Conservation (phyloP, 441 rosid genomes). For the Adansonia rubrostipa region DNA sequence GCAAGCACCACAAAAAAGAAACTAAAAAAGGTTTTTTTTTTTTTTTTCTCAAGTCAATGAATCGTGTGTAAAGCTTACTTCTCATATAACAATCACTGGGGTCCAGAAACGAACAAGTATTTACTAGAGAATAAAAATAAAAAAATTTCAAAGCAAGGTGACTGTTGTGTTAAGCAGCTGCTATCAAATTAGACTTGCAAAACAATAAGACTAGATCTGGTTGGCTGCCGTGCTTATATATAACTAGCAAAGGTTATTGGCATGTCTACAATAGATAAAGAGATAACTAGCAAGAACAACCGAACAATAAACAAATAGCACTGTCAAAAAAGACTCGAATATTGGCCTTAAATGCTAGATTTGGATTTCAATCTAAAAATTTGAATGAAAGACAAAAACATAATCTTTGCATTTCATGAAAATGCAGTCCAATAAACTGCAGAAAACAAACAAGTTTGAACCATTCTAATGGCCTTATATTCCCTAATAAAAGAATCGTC, state of each 20-base stretch:
- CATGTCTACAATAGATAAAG: too few relatives aligned
- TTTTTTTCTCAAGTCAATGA: not conserved
- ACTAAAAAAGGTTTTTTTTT: not conserved
- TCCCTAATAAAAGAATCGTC: not conserved
- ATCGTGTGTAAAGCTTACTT: not conserved
- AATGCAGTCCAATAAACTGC: slow-evolving; percentile 10
- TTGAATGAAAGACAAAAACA: not conserved
- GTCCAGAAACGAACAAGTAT: not conserved
- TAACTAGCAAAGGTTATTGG: too few relatives aligned
- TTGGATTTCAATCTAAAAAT: not conserved
- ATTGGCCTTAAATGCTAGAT: not conserved
- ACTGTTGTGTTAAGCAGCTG: not conserved
- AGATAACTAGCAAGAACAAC: not conserved
- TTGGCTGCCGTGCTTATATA: too few relatives aligned
- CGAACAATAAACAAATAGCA: not conserved
- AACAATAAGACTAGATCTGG: too few relatives aligned
- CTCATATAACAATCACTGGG: not conserved
- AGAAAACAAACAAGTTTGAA: slow-evolving; percentile 12
- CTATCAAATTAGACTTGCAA: not conserved
- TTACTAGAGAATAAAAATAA: too few relatives aligned
- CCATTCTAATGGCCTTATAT: not conserved
- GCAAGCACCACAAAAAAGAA: not conserved
- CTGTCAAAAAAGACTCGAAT: not conserved
- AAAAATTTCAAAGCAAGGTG: slow-evolving; percentile 9
- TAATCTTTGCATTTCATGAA: slow-evolving; percentile 1